Percentiles rank a stretch among this genome's conserved stretches.
Evolutionary conservation across 345 rosid species (phyloP).

Genomic region (Angophora floribunda): DNA sequence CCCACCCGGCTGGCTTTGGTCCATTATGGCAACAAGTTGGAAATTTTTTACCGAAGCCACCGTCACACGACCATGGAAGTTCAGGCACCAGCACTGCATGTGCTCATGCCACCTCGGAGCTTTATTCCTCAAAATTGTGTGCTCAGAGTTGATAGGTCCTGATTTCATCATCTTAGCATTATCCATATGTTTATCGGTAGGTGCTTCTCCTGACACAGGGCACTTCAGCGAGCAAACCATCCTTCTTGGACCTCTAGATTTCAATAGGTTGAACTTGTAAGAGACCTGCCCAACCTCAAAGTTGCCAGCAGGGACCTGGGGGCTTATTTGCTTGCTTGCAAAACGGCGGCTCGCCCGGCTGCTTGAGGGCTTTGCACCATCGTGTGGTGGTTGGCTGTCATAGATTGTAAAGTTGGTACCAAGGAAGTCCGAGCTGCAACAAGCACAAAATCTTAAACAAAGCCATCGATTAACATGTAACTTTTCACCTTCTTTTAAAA

Average conservation of each 20-base stretch:
- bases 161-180: conserved; percentile 21
- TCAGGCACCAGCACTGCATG: conserved; percentile 94
- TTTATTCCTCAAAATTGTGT: conserved; percentile 60
- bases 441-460: neutral
- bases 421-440: conserved; percentile 85
- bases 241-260: conserved; percentile 97
- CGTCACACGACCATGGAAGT: conserved; percentile 91
- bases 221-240: conserved; percentile 71
- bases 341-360: conserved; percentile 65
- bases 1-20: conserved; percentile 74
- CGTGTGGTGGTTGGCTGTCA: conserved; percentile 77
- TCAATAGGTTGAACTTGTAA: conserved; percentile 87
- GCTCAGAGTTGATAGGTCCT: conserved; percentile 18
- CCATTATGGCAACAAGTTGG: conserved; percentile 69
- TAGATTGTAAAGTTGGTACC: conserved; percentile 91
- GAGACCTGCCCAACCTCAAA: conserved; percentile 78
- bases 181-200: conserved; percentile 14
- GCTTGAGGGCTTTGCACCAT: conserved; percentile 85
- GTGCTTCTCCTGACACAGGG: conserved; percentile 29
- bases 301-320: conserved; percentile 87
- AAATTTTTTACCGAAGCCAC: conserved; percentile 94
- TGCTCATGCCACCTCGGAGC: conserved; percentile 97
- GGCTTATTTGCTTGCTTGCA: conserved; percentile 93
- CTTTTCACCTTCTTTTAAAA: neutral
- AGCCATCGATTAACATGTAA: neutral